A percentile compares a stretch with the other conserved stretches of the same genome.
These are phyloP conservation scores for Penicillium digitatum DNA, from an alignment of 2,329 filamentous ascomycete genomes.

Conservation along the genomic window DNA sequence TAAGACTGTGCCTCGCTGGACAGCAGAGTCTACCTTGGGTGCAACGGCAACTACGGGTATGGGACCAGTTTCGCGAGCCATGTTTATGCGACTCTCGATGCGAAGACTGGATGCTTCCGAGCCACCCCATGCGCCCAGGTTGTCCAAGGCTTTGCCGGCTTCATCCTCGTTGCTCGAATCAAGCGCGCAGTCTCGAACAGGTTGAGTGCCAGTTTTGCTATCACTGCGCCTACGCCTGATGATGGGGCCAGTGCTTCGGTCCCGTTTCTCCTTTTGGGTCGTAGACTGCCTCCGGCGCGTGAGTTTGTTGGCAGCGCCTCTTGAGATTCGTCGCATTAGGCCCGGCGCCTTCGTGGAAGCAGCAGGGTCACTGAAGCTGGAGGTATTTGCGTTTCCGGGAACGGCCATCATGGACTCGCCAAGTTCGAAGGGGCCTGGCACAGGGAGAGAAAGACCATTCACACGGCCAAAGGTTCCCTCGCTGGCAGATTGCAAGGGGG, in stretches of 20 bases:
- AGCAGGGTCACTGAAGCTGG: constrained; percentile 59
- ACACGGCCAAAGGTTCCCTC: constrained; percentile 34
- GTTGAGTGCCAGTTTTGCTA: constrained; percentile 69
- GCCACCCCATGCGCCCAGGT: constrained; percentile 40
- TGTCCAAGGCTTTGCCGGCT: constrained; percentile 46
- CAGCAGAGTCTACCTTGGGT: constrained; percentile 71
- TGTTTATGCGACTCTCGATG: constrained; percentile 35
- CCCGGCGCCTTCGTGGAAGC: constrained; percentile 55
- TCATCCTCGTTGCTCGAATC: constrained; percentile 40
- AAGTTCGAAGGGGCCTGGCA: constrained; percentile 60
- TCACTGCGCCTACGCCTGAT: constrained; percentile 84
- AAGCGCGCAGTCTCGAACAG: constrained; percentile 46
- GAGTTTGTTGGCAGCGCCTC: constrained; percentile 67
- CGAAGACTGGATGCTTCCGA: constrained; percentile 40
- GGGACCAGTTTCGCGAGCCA: constrained; percentile 32
- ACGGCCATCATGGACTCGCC: constrained; percentile 64
- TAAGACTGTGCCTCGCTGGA: constrained; percentile 74
- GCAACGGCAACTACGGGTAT: constrained; percentile 34
- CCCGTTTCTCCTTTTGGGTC: constrained; percentile 69
- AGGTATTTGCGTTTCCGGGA: constrained; percentile 41
- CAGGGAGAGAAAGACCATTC: constrained; percentile 26
- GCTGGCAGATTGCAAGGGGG: constrained; percentile 33
- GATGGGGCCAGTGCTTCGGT: constrained; percentile 84
- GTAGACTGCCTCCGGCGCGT: constrained; percentile 72
- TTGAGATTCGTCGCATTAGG: constrained; percentile 80